phyloP scores from a whole-genome alignment of 2,329 filamentous ascomycete genomes.

The Epichloe festucae region DNA sequence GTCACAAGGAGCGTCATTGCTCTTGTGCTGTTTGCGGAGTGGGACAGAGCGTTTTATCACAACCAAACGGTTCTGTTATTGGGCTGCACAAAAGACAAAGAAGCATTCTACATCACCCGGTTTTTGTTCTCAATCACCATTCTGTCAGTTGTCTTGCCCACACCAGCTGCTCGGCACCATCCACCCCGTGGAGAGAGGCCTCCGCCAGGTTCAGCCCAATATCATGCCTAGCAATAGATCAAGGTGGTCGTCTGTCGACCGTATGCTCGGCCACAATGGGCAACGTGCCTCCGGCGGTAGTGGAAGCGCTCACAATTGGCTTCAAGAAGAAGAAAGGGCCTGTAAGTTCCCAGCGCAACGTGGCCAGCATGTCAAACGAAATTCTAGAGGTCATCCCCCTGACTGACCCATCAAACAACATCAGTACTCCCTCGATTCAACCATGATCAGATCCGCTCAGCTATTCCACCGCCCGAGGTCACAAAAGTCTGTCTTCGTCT shows the following conservation, averaged over 20 bases:
- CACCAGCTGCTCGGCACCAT: background rate
- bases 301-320: conserved; percentile 19
- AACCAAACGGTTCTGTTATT: too few relatives aligned
- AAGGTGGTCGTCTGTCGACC: conserved; percentile 19
- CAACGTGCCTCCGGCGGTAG: conserved; percentile 9
- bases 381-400: background rate
- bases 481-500: conserved; percentile 82
- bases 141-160: background rate
- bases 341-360: conserved; percentile 21
- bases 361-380: background rate
- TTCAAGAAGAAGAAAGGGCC: conserved; percentile 31
- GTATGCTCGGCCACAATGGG: conserved; percentile 15
- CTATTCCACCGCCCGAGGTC: conserved; percentile 65
- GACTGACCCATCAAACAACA: background rate
- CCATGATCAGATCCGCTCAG: conserved; percentile 46
- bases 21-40: background rate
- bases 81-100: too few relatives aligned
- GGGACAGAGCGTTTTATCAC: background rate
- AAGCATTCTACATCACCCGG: too few relatives aligned
- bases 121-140: too few relatives aligned
- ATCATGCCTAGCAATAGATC: conserved; percentile 10
- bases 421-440: conserved; percentile 54
- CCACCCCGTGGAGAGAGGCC: background rate
- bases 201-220: background rate
- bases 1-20: background rate